Conservation (phyloP, 2,329 filamentous ascomycete genomes). For the Colletotrichum tofieldiae region DNA sequence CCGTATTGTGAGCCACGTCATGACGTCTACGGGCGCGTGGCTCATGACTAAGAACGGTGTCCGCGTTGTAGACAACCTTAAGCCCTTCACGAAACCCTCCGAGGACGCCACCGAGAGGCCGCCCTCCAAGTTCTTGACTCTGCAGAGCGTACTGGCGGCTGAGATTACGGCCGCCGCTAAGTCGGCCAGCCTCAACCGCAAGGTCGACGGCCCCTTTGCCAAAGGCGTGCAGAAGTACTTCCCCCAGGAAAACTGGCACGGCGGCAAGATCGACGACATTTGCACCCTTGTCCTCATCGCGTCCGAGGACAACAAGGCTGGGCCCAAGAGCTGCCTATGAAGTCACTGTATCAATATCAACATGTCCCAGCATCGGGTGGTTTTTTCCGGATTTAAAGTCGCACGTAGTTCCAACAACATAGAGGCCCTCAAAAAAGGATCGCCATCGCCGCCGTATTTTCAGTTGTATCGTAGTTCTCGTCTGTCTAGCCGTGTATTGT, state of each 20-base stretch:
- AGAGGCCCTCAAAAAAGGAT: constrained; percentile 4
- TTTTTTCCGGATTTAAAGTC: constrained; percentile 13
- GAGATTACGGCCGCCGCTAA: constrained; percentile 89
- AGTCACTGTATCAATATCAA: background rate
- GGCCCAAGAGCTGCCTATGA: constrained; percentile 51
- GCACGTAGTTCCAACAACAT: background rate
- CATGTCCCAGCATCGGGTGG: background rate
- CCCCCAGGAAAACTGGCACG: constrained; percentile 88
- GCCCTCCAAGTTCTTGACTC: constrained; percentile 57
- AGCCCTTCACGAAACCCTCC: constrained; percentile 63
- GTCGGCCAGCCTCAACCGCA: constrained; percentile 84
- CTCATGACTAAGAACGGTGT: constrained; percentile 71
- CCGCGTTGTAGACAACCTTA: constrained; percentile 73
- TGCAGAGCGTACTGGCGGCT: constrained; percentile 85
- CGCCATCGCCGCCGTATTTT: constrained; percentile 4
- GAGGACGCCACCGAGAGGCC: constrained; percentile 51
- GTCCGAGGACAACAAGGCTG: constrained; percentile 69
- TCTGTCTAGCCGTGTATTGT: background rate
- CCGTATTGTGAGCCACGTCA: constrained; percentile 81
- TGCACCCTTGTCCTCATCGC: constrained; percentile 87
- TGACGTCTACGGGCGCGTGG: constrained; percentile 85
- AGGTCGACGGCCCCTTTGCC: constrained; percentile 91
- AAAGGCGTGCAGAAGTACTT: constrained; percentile 93
- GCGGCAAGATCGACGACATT: constrained; percentile 97
- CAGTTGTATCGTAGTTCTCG: constrained; percentile 1